Conservation (phyloP, 1,284 basidiomycete species). For the Kwoniella shivajii region DNA sequence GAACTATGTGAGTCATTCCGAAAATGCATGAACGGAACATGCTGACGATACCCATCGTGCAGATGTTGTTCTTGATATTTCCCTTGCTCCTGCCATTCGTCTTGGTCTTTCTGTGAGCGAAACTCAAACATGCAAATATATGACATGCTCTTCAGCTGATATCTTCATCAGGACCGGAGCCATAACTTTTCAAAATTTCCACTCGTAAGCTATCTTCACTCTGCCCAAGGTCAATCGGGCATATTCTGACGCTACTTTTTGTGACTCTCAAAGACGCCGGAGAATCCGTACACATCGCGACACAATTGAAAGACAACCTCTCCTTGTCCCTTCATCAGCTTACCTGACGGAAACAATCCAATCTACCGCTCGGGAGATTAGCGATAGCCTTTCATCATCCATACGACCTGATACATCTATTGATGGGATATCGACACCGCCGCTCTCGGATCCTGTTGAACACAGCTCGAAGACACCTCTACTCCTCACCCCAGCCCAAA, state of each 20-base stretch:
- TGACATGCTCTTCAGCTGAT: not conserved
- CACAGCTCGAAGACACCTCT: conserved; percentile 14
- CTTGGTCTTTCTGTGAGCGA: conserved; percentile 33
- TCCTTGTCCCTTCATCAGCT: conserved; percentile 5
- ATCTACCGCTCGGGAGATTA: not conserved
- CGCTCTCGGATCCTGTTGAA: conserved; percentile 11
- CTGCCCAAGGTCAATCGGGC: not conserved
- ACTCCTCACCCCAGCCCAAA: conserved; percentile 35
- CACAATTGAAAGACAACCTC: conserved; percentile 8
- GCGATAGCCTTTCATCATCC: not conserved
- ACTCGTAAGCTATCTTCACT: conserved; percentile 23
- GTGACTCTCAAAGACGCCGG: conserved; percentile 1
- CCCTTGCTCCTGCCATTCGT: conserved; percentile 40
- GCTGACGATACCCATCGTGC: not conserved
- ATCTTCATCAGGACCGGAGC: conserved; percentile 15
- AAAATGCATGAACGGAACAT: not conserved
- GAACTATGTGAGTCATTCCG: conserved; percentile 36
- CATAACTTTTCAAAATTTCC: conserved; percentile 35
- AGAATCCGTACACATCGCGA: conserved; percentile 9
- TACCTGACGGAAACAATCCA: conserved; percentile 1
- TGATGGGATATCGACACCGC: conserved; percentile 14
- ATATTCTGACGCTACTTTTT: not conserved
- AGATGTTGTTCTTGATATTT: conserved; percentile 20
- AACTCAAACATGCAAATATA: not conserved
- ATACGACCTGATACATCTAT: not conserved